Percentiles rank a stretch among this genome's conserved stretches.
phyloP scores from a whole-genome alignment of 176 grass and related monocot genomes.

The Zoysia japonica region DNA sequence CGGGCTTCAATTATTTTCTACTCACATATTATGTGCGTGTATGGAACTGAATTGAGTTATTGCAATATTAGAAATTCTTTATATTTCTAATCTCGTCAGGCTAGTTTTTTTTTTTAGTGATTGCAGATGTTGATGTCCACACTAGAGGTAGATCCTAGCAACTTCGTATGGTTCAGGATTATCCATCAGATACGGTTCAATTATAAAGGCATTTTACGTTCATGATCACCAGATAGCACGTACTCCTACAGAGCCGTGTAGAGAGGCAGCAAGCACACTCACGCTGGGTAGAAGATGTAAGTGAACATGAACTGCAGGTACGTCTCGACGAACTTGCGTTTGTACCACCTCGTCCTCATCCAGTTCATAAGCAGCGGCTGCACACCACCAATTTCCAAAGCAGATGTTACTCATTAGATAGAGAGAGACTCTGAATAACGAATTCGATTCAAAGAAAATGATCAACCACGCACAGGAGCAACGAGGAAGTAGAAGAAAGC shows the following conservation, averaged over 20 bases:
- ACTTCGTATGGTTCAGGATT: no score
- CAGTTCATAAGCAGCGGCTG: conserved; percentile 91
- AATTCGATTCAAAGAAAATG: neutral
- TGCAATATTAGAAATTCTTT: no score
- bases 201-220: neutral
- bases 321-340: conserved; percentile 76
- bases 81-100: no score
- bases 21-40: neutral
- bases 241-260: neutral
- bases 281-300: conserved; percentile 86
- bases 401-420: neutral
- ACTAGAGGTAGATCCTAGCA: neutral
- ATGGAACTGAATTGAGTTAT: neutral
- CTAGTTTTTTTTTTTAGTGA: no score
- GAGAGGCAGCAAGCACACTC: conserved; percentile 23
- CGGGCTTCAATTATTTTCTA: no score
- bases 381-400: conserved; percentile 14
- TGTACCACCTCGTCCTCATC: conserved; percentile 87
- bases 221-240: neutral
- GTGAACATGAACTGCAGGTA: conserved; percentile 91
- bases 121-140: neutral
- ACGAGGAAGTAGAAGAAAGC: conserved; percentile 70
- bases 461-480: conserved; percentile 51
- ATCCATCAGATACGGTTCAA: no score
- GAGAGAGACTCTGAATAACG: neutral